Evolutionary conservation across 2,329 filamentous ascomycete genomes (phyloP).

Genomic region (Neopestalotiopsis sp.): DNA sequence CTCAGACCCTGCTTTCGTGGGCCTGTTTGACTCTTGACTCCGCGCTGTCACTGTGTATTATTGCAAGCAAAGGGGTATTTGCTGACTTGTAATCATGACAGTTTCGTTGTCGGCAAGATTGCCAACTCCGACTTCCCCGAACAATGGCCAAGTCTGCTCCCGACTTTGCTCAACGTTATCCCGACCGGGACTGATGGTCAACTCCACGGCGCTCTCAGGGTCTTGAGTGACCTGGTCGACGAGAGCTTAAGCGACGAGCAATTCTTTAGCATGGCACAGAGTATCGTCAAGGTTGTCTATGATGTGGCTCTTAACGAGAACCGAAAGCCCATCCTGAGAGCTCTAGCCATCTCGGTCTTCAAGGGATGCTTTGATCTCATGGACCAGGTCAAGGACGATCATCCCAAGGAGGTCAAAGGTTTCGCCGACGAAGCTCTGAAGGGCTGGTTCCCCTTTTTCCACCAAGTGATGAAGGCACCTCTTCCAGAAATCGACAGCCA

Average conservation of each 20-base stretch:
- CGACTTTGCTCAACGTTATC: constrained; percentile 79
- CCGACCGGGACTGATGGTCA: constrained; percentile 77
- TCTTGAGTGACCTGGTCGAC: constrained; percentile 88
- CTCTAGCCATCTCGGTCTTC: constrained; percentile 89
- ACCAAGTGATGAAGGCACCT: constrained; percentile 75
- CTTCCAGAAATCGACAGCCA: constrained; percentile 72
- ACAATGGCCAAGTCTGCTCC: constrained; percentile 89
- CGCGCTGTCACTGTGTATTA: constrained; percentile 1
- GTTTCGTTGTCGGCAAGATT: constrained; percentile 87
- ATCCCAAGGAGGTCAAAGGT: constrained; percentile 81
- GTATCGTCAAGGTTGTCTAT: constrained; percentile 85
- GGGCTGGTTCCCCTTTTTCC: constrained; percentile 90
- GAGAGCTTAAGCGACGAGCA: constrained; percentile 93
- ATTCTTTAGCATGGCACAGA: constrained; percentile 87
- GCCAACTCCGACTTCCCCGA: constrained; percentile 93
- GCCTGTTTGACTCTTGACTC: background rate
- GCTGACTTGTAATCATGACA: constrained; percentile 35
- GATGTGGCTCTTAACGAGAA: constrained; percentile 78
- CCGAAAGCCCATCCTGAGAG: constrained; percentile 77
- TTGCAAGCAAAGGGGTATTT: constrained; percentile 6
- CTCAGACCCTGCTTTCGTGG: background rate
- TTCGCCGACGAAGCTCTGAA: constrained; percentile 88
- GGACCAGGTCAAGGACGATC: constrained; percentile 95
- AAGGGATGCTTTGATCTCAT: constrained; percentile 91
- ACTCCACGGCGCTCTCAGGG: constrained; percentile 86